Evolutionary conservation across 2,329 filamentous ascomycete species (phyloP), one percentile per base, ranked within the genome.

Genomic region (Fusarium chaquense): DNA sequence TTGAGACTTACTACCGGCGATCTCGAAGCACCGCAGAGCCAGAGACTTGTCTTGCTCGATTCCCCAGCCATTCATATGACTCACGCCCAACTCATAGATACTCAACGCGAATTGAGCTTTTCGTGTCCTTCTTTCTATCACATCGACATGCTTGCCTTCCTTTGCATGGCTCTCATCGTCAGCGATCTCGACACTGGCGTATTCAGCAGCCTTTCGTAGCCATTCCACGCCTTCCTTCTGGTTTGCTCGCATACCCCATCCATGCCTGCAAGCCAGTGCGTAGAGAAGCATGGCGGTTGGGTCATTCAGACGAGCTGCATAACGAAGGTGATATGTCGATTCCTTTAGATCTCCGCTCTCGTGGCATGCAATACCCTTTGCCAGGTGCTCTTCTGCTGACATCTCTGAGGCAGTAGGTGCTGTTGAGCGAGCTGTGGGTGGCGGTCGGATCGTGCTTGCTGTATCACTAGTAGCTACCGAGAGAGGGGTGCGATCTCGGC

Each of bases 51-150:
- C 96, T 80, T 97, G 94, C 73, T 95, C 90, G 40, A 97, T 97
- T 18, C 96, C 96, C 96, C 96, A 99, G 7, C 96, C 96, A 74
- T 99, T 98, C 89, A 98, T 94, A 77, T 98, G 95, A 77, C 93
- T 97, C 28, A 98, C 94, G 5, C 96, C 96, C 26, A 99, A 85
- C 81, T 99, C 96, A 74, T 99, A 99, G 56, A 98, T 94, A 74
- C 94, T 96, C 45, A 98, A 85, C 1, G 95, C 96, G 78, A 98
- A 97, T 76, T 98, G 95, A 13, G 94, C 94, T 76, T 94, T 93
- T 67, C 94, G 90, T 8, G 93, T 91, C 79, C 94, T 96, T 72
- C 89, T 88, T 78, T 95, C 93, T 30, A 88, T 76, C 9, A 89
- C 78, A 78, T 93, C 89, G 1, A 90, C 86, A 13, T 83, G 79